phyloP scores from a whole-genome alignment of 371 early-diverging fungal species.

The Haplosporangium sp. region DNA sequence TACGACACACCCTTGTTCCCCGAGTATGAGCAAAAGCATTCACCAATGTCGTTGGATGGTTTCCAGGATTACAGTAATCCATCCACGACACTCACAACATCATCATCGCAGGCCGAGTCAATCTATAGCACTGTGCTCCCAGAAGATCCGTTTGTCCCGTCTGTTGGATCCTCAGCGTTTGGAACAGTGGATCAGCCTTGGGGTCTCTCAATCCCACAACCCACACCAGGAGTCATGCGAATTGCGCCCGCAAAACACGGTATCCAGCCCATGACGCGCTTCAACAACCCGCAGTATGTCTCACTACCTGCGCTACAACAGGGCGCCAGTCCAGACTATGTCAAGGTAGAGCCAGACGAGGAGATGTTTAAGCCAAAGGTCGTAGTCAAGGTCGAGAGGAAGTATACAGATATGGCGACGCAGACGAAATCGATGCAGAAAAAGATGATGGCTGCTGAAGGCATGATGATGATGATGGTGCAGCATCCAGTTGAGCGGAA shows the following conservation, averaged over 20 bases:
- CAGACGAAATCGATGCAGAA: constrained; percentile 20
- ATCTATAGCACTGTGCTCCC: constrained; percentile 19
- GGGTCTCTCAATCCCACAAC: constrained; percentile 1
- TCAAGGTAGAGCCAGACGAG: constrained; percentile 28
- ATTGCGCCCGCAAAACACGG: constrained; percentile 4
- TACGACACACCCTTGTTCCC: constrained; percentile 33
- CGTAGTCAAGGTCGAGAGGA: constrained; percentile 3
- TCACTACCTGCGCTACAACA: constrained; percentile 20
- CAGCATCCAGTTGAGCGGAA: not conserved
- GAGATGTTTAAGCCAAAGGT: constrained; percentile 20
- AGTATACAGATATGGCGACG: constrained; percentile 7
- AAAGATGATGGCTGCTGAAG: not conserved
- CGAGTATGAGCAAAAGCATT: constrained; percentile 38
- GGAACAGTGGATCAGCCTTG: constrained; percentile 9
- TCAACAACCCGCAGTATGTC: constrained; percentile 35
- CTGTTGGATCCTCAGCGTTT: not conserved
- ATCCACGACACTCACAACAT: not conserved
- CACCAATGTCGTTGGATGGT: constrained; percentile 7
- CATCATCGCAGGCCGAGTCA: constrained; percentile 5
- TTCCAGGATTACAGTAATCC: not conserved
- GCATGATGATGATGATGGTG: not conserved
- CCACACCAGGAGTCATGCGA: constrained; percentile 15
- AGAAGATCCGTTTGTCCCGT: constrained; percentile 10
- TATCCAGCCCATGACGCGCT: constrained; percentile 24
- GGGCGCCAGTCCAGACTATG: not conserved